Percentiles rank a stretch among this genome's conserved stretches.
phyloP scores from a whole-genome alignment of 257 asterid genomes.

The Perilla frutescens region DNA sequence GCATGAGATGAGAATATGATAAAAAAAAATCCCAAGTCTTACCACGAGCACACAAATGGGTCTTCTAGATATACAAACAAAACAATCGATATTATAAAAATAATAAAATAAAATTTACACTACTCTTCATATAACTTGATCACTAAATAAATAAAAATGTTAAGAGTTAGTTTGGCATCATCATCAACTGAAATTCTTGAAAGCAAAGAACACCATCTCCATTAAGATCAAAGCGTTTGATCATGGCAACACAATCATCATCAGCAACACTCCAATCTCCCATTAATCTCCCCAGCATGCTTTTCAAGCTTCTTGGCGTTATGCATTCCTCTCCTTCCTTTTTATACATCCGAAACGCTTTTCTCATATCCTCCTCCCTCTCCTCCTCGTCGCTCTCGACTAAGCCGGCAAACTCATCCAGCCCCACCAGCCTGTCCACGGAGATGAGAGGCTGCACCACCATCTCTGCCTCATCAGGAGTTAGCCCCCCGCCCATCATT shows the following conservation, averaged over 20 bases:
- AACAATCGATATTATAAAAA: too few relatives aligned
- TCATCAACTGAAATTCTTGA: slow-evolving; percentile 26
- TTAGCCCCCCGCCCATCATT: background rate
- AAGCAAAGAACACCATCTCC: slow-evolving; percentile 26
- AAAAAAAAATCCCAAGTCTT: too few relatives aligned
- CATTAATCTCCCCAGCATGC: slow-evolving; percentile 7
- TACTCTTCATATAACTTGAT: too few relatives aligned
- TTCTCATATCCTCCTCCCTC: slow-evolving; percentile 17
- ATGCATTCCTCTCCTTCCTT: slow-evolving; percentile 30
- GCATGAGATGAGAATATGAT: too few relatives aligned
- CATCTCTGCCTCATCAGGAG: slow-evolving; percentile 10
- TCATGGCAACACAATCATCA: slow-evolving; percentile 22
- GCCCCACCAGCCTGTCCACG: slow-evolving; percentile 4
- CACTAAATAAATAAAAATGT: too few relatives aligned
- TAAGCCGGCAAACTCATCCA: slow-evolving; percentile 19
- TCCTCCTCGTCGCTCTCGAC: slow-evolving; percentile 20
- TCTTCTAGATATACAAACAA: too few relatives aligned
- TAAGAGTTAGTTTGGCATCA: slow-evolving; percentile 3
- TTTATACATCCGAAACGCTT: slow-evolving; percentile 21
- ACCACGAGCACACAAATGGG: too few relatives aligned
- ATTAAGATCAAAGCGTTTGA: slow-evolving; percentile 6
- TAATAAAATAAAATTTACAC: too few relatives aligned
- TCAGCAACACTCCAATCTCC: slow-evolving; percentile 28
- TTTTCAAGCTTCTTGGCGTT: slow-evolving; percentile 21
- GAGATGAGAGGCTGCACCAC: slow-evolving; percentile 18